Evolutionary conservation across 495 filamentous ascomycete species (phyloP).

Genomic region (Chaetomium fimeti): DNA sequence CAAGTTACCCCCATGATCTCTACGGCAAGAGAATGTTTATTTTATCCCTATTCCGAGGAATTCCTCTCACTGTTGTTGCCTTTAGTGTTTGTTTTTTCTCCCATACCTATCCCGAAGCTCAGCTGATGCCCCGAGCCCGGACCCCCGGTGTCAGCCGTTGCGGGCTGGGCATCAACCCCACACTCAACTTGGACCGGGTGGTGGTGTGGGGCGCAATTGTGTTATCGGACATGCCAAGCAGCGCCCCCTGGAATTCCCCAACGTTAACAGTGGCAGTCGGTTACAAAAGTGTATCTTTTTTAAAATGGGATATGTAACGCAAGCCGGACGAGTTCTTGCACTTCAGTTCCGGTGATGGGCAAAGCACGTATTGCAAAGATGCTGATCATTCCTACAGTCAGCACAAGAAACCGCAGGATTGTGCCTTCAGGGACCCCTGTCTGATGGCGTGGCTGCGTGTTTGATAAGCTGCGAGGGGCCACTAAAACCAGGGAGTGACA

Average conservation of each 20-base stretch:
- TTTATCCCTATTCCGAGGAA: neutral
- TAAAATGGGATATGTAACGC: neutral
- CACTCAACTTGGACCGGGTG: neutral
- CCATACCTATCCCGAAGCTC: neutral
- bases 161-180: conserved; percentile 5
- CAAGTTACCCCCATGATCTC: neutral
- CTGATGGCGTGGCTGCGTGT: neutral
- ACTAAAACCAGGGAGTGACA: conserved; percentile 14
- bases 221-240: conserved; percentile 6
- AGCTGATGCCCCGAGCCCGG: neutral
- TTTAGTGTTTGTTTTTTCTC: no score
- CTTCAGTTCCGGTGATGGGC: neutral
- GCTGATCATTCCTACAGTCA: no score
- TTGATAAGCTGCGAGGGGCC: neutral
- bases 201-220: conserved; percentile 2
- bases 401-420: neutral
- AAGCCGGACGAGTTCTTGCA: neutral
- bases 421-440: neutral
- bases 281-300: neutral
- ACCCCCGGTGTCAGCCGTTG: conserved; percentile 8
- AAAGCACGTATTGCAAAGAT: no score
- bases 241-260: neutral
- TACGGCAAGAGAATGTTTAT: neutral
- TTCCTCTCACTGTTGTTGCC: no score
- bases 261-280: neutral